Conservation (phyloP, 306 rosid genomes). For the Lathyrus oleraceus region DNA sequence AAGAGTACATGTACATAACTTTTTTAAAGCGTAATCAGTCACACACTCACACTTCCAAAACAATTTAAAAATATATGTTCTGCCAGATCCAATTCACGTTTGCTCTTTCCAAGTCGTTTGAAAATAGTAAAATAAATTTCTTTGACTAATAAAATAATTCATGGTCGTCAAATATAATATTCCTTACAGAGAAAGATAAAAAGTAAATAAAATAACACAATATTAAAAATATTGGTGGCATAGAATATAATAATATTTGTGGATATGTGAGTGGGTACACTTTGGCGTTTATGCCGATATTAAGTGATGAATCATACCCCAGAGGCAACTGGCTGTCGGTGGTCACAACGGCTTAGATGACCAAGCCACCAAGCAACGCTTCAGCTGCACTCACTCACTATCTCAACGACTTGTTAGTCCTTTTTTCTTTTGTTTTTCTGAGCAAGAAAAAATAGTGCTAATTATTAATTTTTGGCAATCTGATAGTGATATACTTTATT, state of each 20-base stretch:
- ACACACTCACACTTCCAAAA: not conserved
- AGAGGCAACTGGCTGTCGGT: slow-evolving; percentile 12
- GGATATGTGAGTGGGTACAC: not conserved
- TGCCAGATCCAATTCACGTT: too few species aligned
- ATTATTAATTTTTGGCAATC: not conserved
- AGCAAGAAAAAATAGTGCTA: not conserved
- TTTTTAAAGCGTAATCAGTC: not conserved
- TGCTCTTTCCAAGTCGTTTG: too few species aligned
- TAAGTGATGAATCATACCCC: not conserved
- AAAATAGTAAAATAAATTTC: not conserved
- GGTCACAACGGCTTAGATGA: slow-evolving; percentile 23
- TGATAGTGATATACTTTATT: not conserved
- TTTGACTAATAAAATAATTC: too few species aligned
- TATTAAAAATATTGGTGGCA: not conserved
- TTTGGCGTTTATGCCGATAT: not conserved
- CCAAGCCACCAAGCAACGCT: not conserved
- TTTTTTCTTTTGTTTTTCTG: not conserved
- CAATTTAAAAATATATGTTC: not conserved
- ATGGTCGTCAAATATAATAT: too few species aligned
- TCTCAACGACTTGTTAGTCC: not conserved
- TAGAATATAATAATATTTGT: not conserved
- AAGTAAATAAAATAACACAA: not conserved
- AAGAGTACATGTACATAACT: too few species aligned
- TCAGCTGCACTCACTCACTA: not conserved
- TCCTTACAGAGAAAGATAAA: not conserved